phyloP scores from a whole-genome alignment of 2,329 filamentous ascomycete genomes.

The Diaporthe humulicola region DNA sequence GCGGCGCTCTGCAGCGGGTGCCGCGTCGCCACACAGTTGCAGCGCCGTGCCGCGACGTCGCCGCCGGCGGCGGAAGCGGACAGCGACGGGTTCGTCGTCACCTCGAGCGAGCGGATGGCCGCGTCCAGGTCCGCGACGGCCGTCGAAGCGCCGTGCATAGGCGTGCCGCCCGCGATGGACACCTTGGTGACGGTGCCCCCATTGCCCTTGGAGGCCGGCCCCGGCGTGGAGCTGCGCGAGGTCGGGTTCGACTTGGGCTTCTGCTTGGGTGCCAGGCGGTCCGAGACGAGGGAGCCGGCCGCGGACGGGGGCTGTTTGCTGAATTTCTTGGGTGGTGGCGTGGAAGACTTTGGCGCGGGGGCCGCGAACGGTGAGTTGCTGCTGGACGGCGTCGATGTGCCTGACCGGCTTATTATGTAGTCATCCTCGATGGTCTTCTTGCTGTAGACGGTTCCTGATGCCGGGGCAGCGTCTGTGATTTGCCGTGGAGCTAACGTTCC shows the following conservation, averaged over 20 bases:
- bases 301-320: constrained; percentile 75
- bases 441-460: constrained; percentile 76
- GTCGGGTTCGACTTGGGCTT: constrained; percentile 67
- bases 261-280: constrained; percentile 67
- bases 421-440: constrained; percentile 80
- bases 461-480: constrained; percentile 74
- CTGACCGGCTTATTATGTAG: constrained; percentile 73
- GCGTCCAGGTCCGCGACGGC: constrained; percentile 79
- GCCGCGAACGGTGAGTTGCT: constrained; percentile 55
- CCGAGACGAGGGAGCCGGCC: constrained; percentile 85
- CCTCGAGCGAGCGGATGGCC: constrained; percentile 88
- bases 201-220: constrained; percentile 58
- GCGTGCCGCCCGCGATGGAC: constrained; percentile 80
- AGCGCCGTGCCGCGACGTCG: constrained; percentile 74
- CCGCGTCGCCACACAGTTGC: constrained; percentile 88
- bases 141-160: constrained; percentile 86
- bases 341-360: constrained; percentile 65
- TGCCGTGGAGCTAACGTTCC: constrained; percentile 75
- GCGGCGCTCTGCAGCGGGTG: constrained; percentile 92
- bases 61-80: constrained; percentile 48
- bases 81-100: constrained; percentile 88
- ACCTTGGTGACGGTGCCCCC: constrained; percentile 71
- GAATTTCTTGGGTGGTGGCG: constrained; percentile 51
- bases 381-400: constrained; percentile 55
- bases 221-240: constrained; percentile 66